Evolutionary conservation across 2,329 filamentous ascomycete species (phyloP).

Genomic region (Hymenoscyphus albidus): DNA sequence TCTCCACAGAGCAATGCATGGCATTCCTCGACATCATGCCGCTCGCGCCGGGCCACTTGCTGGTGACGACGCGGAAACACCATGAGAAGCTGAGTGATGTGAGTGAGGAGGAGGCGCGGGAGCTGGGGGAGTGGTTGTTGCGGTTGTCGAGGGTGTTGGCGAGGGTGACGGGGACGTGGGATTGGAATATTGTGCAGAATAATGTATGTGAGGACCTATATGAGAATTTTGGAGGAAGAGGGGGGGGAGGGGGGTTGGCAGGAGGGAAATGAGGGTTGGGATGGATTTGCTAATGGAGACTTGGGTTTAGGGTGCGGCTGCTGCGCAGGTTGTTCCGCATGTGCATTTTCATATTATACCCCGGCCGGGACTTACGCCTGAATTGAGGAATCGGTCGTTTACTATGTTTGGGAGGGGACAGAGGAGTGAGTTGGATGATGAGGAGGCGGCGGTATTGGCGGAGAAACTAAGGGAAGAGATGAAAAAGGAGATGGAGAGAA

Average conservation of each 20-base stretch:
- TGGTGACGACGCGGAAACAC: conserved; percentile 76
- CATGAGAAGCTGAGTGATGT: conserved; percentile 74
- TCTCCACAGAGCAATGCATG: conserved; percentile 72
- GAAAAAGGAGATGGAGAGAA: conserved; percentile 42
- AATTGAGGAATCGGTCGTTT: conserved; percentile 56
- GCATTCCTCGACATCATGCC: conserved; percentile 95
- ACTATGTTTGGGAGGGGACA: conserved; percentile 78
- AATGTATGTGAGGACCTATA: conserved; percentile 52
- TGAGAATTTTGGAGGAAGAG: neutral
- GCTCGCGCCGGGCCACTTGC: conserved; percentile 74
- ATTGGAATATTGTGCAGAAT: conserved; percentile 98
- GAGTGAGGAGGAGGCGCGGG: conserved; percentile 56
- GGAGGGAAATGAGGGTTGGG: neutral
- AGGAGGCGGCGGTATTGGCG: conserved; percentile 62
- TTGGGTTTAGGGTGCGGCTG: conserved; percentile 58
- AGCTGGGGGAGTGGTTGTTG: conserved; percentile 65
- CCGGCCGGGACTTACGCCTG: conserved; percentile 57
- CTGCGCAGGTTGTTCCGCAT: conserved; percentile 89
- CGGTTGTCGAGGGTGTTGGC: conserved; percentile 69
- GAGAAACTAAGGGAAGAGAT: conserved; percentile 49
- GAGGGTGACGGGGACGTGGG: conserved; percentile 64
- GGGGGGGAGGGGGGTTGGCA: too few species aligned
- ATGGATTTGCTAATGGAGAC: neutral
- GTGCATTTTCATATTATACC: conserved; percentile 95
- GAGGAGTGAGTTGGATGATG: conserved; percentile 71